Conservation (phyloP, 1,139 yeast genomes). For the Kluyveromyces marxianus region DNA sequence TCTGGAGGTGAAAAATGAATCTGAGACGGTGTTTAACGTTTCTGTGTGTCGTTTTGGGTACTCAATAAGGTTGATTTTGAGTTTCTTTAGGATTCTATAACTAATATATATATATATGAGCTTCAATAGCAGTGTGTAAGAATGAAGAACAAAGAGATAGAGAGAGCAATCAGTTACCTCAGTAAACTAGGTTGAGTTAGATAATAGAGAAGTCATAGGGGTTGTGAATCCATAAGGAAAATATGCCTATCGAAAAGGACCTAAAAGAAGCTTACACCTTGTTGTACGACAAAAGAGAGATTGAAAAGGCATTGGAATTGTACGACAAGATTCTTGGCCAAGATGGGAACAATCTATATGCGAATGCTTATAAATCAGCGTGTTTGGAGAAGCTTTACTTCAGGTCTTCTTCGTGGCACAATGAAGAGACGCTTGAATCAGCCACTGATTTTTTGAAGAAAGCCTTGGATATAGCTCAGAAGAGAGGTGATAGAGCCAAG, state of each 20-base stretch:
- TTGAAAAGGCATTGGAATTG: conserved; percentile 32
- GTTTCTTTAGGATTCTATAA: not conserved
- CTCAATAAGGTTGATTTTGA: not conserved
- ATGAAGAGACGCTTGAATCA: conserved; percentile 39
- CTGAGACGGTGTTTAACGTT: too few relatives aligned
- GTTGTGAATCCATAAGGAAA: not conserved
- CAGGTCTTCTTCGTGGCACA: conserved; percentile 25
- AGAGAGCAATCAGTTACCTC: too few relatives aligned
- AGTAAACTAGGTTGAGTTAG: too few relatives aligned
- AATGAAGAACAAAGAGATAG: too few relatives aligned
- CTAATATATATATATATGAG: too few relatives aligned
- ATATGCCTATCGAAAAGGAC: conserved; percentile 25
- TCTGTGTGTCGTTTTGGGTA: too few relatives aligned
- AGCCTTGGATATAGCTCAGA: conserved; percentile 50
- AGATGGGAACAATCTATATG: conserved; percentile 42
- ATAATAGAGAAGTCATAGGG: too few relatives aligned
- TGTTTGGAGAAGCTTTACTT: conserved; percentile 45
- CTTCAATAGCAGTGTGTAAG: too few relatives aligned
- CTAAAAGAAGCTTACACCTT: conserved; percentile 25
- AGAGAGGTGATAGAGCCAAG: conserved; percentile 44
- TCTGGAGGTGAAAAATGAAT: too few relatives aligned
- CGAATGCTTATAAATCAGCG: conserved; percentile 48
- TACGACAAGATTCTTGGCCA: conserved; percentile 31
- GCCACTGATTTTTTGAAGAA: conserved; percentile 45
- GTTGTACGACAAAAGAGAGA: conserved; percentile 33